Evolutionary conservation across 306 rosid genomes (phyloP), one percentile per base, ranked within the genome.

Genomic region (Lathyrus oleraceus): DNA sequence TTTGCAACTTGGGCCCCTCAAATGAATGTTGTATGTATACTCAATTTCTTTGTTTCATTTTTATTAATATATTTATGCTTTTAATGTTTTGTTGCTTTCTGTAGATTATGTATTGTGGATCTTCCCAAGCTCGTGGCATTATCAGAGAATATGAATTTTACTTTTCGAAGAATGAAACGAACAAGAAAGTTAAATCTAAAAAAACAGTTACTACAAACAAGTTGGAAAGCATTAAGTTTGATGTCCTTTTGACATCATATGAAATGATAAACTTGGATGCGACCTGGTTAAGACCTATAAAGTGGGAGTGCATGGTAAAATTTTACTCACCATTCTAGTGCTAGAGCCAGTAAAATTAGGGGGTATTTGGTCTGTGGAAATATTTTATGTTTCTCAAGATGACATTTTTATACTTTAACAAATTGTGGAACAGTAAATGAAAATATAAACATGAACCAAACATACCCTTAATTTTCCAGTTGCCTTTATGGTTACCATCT

Each of bases 1-100:
- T 94, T 94, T 44, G 97, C 96, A 30, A 87, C 91, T 42, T 94
- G 97, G 99, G 99, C 99, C 40, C 99, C 99, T 74, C 96, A 94
- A 51, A 85, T 94, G 99, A 94, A 94, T 77, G 95, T 88, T 44
- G 99, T 94, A 89, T 72, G 97, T 86, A 67, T 64, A 61, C 27
- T 21, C 13, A 12, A 23, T 27, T 78, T 44, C 12, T 36, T n/a
- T 28, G 61, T 67, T 51, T 23, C 66, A 49, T 84, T 45, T 69
- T 2, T 17, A 36, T 72, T 78, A 71, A 9, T 38, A 48, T 61
- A 35, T 68, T 51, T 74, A 36, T 42, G 67, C 54, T 70, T 71
- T 72, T 88, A 63, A 85, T 69, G 13, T 65, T 36, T 36, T 78
- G 64, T 59, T 72, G 61, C 39, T 74, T 77, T 76, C 78, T 84